phyloP scores from a whole-genome alignment of 176 grass and related monocot genomes.

The Oryza meyeriana region DNA sequence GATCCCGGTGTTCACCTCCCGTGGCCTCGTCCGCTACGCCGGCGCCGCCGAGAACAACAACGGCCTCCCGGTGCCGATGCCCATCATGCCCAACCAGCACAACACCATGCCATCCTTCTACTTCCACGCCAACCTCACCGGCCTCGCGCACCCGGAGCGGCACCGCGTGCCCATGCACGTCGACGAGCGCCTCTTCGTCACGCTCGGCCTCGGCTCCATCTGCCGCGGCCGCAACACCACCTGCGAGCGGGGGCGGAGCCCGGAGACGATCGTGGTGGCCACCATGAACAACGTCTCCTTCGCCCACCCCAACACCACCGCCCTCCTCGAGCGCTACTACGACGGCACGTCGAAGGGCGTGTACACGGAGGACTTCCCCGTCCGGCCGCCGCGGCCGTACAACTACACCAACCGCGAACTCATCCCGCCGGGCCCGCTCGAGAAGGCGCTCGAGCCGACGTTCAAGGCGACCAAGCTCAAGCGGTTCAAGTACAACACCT shows the following conservation, averaged over 20 bases:
- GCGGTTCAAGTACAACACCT: slow-evolving; percentile 36
- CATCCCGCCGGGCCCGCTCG: neutral
- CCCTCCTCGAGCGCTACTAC: slow-evolving; percentile 50
- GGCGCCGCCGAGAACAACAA: slow-evolving; percentile 1
- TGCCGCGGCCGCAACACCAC: neutral
- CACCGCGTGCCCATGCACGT: slow-evolving; percentile 5
- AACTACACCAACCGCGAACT: slow-evolving; percentile 41
- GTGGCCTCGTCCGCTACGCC: slow-evolving; percentile 34
- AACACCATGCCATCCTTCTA: slow-evolving; percentile 34
- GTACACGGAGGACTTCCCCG: slow-evolving; percentile 35
- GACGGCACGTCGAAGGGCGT: neutral
- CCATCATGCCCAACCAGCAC: slow-evolving; percentile 28
- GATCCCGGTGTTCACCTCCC: neutral
- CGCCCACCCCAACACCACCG: neutral
- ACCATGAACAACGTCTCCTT: slow-evolving; percentile 75
- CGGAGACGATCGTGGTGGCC: slow-evolving; percentile 33
- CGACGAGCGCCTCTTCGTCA: slow-evolving; percentile 36
- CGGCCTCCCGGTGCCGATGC: slow-evolving; percentile 12
- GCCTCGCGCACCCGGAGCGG: neutral
- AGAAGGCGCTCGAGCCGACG: slow-evolving; percentile 20
- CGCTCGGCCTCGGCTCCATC: slow-evolving; percentile 27
- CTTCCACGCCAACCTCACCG: slow-evolving; percentile 25
- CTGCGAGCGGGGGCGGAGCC: neutral
- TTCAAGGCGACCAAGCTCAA: slow-evolving; percentile 35
- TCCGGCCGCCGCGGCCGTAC: slow-evolving; percentile 30